phyloP scores from a whole-genome alignment of 164 flowering plant genomes.

The Chimonanthus salicifolius region DNA sequence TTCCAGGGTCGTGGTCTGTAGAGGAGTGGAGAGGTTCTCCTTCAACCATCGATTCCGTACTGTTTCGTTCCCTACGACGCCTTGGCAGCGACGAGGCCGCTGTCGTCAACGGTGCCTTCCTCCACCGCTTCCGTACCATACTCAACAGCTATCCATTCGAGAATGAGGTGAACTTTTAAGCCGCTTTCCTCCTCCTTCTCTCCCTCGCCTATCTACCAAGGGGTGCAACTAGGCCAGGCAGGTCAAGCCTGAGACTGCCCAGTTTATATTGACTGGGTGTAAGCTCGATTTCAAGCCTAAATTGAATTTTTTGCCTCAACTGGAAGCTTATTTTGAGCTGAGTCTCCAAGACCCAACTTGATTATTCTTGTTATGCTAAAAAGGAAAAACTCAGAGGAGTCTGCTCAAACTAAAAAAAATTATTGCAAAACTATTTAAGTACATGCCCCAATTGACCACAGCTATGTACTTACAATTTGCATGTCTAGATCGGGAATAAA shows the following conservation, averaged over 20 bases:
- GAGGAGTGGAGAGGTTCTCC: constrained; percentile 35
- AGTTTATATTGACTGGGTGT: neutral
- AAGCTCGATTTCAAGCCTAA: neutral
- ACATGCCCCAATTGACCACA: no score
- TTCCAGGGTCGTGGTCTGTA: constrained; percentile 44
- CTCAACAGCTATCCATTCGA: constrained; percentile 19
- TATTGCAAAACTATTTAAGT: no score
- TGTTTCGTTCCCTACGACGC: constrained; percentile 47
- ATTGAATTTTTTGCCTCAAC: neutral
- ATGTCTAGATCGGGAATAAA: no score
- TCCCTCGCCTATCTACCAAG: neutral
- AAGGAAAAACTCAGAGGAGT: no score
- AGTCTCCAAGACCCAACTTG: no score
- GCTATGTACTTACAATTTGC: no score
- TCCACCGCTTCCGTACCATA: constrained; percentile 29
- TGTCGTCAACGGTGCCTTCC: constrained; percentile 44
- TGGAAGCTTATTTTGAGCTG: no score
- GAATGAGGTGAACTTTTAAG: constrained; percentile 32
- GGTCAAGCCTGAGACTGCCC: neutral
- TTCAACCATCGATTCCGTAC: constrained; percentile 4
- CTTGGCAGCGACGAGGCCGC: constrained; percentile 44
- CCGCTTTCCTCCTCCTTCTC: neutral
- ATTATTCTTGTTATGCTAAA: no score
- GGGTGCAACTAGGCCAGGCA: neutral
- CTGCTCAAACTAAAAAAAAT: no score